Conservation (phyloP, 139 green algal species). For the Deuterostichococcus epilithicus region DNA sequence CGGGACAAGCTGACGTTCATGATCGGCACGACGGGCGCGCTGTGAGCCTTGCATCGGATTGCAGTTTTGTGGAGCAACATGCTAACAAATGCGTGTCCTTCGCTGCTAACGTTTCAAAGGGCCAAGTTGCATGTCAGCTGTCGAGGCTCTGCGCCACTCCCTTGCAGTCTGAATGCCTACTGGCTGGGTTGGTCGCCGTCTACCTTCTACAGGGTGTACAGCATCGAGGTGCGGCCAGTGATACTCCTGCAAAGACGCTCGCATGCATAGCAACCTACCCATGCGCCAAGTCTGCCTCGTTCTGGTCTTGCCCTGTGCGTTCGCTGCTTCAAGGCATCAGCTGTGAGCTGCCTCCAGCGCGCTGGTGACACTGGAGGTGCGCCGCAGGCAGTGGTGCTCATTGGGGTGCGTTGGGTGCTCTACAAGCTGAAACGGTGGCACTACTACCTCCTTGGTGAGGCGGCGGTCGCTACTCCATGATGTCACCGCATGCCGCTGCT, state of each 20-base stretch:
- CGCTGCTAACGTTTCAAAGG: slow-evolving; percentile 1
- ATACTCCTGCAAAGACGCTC: slow-evolving; percentile 27
- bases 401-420: slow-evolving; percentile 19
- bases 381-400: slow-evolving; percentile 25
- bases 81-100: too few species aligned
- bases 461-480: too few species aligned
- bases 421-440: slow-evolving; percentile 49
- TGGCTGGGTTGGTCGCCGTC: slow-evolving; percentile 65
- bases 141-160: neutral
- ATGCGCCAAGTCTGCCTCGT: too few species aligned
- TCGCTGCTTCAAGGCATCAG: too few species aligned
- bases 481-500: too few species aligned
- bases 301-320: too few species aligned
- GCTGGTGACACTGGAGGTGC: too few species aligned
- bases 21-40: slow-evolving; percentile 21
- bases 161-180: slow-evolving; percentile 57
- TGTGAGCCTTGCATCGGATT: neutral
- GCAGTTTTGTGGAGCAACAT: neutral
- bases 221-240: slow-evolving; percentile 37
- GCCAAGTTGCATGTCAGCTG: neutral
- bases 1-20: slow-evolving; percentile 58
- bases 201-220: slow-evolving; percentile 78
- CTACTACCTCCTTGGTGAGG: slow-evolving; percentile 66
- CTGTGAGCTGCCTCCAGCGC: too few species aligned
- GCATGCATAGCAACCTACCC: neutral